These are phyloP conservation scores for Fragosphaeria purpurea DNA, from an alignment of 2,329 filamentous ascomycete species.

Conservation along the genomic window DNA sequence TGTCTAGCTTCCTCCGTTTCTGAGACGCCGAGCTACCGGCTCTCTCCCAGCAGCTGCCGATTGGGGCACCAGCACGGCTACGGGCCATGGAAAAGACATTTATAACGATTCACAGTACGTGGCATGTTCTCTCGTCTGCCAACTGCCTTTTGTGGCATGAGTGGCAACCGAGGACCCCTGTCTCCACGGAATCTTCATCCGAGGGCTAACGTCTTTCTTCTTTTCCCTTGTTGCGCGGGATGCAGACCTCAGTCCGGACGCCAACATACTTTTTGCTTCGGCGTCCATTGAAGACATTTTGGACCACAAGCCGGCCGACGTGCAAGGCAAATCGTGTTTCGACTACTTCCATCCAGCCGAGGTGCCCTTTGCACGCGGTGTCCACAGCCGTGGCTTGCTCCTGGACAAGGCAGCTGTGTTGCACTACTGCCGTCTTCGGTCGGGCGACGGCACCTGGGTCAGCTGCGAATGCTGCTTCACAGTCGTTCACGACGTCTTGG, in stretches of 20 bases:
- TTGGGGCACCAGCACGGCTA: too few relatives aligned
- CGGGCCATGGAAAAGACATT: slow-evolving; percentile 65
- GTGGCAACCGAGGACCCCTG: not conserved
- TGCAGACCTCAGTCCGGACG: slow-evolving; percentile 62
- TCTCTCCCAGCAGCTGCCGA: too few relatives aligned
- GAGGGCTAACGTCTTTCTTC: too few relatives aligned
- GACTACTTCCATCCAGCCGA: slow-evolving; percentile 82
- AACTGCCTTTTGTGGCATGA: too few relatives aligned
- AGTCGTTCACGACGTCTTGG: slow-evolving; percentile 77
- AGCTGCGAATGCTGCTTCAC: slow-evolving; percentile 85
- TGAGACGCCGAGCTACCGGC: too few relatives aligned
- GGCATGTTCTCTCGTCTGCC: not conserved
- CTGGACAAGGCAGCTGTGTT: slow-evolving; percentile 80
- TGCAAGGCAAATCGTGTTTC: slow-evolving; percentile 68
- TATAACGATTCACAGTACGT: slow-evolving; percentile 80
- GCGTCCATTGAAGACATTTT: slow-evolving; percentile 77
- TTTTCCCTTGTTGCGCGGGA: not conserved
- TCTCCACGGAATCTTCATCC: too few relatives aligned
- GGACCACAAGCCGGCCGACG: slow-evolving; percentile 66
- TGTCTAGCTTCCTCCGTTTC: too few relatives aligned
- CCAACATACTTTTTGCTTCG: slow-evolving; percentile 72
- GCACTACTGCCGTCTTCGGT: slow-evolving; percentile 64
- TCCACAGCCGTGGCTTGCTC: slow-evolving; percentile 63
- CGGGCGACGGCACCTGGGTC: slow-evolving; percentile 61
- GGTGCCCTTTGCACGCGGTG: slow-evolving; percentile 59